Evolutionary conservation across 2,329 filamentous ascomycete species (phyloP), one percentile per base, ranked within the genome.

Genomic region (Neofusicoccum laricinum): DNA sequence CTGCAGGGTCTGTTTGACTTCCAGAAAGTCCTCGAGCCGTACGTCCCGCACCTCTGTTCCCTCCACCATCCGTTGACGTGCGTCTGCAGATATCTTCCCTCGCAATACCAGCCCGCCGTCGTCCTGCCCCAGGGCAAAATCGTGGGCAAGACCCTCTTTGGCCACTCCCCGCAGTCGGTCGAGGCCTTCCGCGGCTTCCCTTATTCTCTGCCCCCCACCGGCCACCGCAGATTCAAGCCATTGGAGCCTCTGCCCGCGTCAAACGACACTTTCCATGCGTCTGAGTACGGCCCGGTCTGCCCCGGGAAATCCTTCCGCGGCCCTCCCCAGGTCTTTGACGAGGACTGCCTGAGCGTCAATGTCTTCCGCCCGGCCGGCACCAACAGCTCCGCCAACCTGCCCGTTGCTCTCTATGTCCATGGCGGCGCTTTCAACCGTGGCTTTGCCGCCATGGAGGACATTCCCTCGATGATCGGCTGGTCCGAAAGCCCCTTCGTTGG

Each of bases 401-500:
- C 70, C 5, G 69, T 64, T 17, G 66, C 69, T 25, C 66, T 89
- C 1, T 88, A 87, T 70, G 75, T 90, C 36, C 87, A 89, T 70
- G 87, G 87, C 49, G 88, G 88, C 2, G 83, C 80, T 5, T 90
- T 89, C 77, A 88, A 77, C 55, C 64, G 69, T 10, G 70, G 70
- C 8, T 71, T 65, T 50, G 67, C 68, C 15, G 64, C 68, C 25
- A 80, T 81, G 76, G 81, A 88, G 64, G 83, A 90, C 70, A 85
- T 89, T 67, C 82, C 81, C 0, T 84, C 84, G 40, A 86, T 90
- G 75, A 83, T 89, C 14, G 80, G 83, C 4, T 88, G 84, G 68
- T 74, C 72, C 2, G 70, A 70, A 21, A 68, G 76, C 49, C 82
- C 83, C 10, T 76, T 90, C 59, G 78, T 90, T 46, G 85, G 79